phyloP scores from a whole-genome alignment of 495 filamentous ascomycete genomes.

The Neurospora pannonica region DNA sequence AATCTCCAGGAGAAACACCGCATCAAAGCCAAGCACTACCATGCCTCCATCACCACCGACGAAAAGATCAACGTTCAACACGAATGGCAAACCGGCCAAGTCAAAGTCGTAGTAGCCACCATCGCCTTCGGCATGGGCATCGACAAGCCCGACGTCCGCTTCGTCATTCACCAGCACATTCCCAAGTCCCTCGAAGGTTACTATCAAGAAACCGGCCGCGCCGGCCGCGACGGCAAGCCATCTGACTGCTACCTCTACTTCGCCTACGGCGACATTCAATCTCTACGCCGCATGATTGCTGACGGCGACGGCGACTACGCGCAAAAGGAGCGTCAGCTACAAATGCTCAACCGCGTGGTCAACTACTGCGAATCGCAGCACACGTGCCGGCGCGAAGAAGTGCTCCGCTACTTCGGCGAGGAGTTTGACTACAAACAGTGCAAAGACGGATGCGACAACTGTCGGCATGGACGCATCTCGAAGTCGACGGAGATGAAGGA shows the following conservation, averaged over 20 bases:
- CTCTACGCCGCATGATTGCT: constrained; percentile 65
- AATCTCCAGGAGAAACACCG: constrained; percentile 49
- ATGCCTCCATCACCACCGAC: constrained; percentile 60
- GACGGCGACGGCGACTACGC: constrained; percentile 61
- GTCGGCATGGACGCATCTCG: constrained; percentile 47
- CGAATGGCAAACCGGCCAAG: constrained; percentile 68
- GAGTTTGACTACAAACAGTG: constrained; percentile 63
- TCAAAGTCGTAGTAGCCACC: constrained; percentile 93
- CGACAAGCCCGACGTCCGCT: constrained; percentile 91
- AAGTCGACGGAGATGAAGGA: constrained; percentile 57
- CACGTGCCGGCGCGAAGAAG: constrained; percentile 78
- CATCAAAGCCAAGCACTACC: constrained; percentile 76
- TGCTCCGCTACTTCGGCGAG: constrained; percentile 90
- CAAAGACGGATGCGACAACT: constrained; percentile 74
- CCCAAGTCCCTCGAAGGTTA: constrained; percentile 97
- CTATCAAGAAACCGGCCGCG: constrained; percentile 94
- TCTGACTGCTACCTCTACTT: constrained; percentile 91
- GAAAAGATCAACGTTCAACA: constrained; percentile 61
- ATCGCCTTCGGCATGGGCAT: constrained; percentile 99
- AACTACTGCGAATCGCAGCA: constrained; percentile 80
- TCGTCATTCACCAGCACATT: constrained; percentile 83
- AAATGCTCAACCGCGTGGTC: constrained; percentile 76
- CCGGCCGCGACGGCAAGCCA: constrained; percentile 77
- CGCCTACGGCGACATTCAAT: constrained; percentile 56
- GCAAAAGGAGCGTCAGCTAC: constrained; percentile 71